Evolutionary conservation across 1,139 yeast species (phyloP), one percentile per base, ranked within the genome.

Genomic region (Debaryomyces fabryi): DNA sequence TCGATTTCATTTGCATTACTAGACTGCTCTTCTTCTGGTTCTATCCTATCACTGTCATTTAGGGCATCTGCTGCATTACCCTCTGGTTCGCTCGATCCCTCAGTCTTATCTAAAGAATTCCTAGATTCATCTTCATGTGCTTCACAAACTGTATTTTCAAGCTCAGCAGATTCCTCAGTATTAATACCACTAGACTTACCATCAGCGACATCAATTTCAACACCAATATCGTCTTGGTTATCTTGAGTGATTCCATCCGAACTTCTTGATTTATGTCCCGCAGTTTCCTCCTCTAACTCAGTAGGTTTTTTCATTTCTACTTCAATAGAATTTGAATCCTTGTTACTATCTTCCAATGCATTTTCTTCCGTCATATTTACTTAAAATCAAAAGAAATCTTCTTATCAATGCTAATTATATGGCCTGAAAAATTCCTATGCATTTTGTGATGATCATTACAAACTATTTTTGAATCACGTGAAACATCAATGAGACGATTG

Each of bases 131-230:
- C 20, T 8, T 8, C 35, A 1, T 15, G 18, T 10, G 18, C 12
- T 9, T 2, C 18, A 2, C 8, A 3, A 10, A 18, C 12, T 8
- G n/a, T 12, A 32, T 12, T 16, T 7, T 5, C 4, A 4, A 4
- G 3, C 13, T 27, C 30, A 12, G 1, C 6, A 27, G 6, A 27
- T 5, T 5, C 30, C 6, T 27, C 30, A 2, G 13, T 5, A 13
- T 30, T 15, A 13, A 64, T 70, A 40, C 62, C 63, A 47, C 63
- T 61, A 15, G 60, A 52, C 3, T 60, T 58, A 33, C 57, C 57
- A 13, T 54, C 53, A 42, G 60, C 65, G 10, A 42, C 42, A 43
- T 58, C 59, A 42, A 58, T 55, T 42, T 66, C 73, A 6, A 69
- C 63, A 2, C 69, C 72, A 38, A 61, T 52, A 10, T 60, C 57